Evolutionary conservation across 257 asterid species (phyloP).

Genomic region (Dorcoceras hygrometricum): DNA sequence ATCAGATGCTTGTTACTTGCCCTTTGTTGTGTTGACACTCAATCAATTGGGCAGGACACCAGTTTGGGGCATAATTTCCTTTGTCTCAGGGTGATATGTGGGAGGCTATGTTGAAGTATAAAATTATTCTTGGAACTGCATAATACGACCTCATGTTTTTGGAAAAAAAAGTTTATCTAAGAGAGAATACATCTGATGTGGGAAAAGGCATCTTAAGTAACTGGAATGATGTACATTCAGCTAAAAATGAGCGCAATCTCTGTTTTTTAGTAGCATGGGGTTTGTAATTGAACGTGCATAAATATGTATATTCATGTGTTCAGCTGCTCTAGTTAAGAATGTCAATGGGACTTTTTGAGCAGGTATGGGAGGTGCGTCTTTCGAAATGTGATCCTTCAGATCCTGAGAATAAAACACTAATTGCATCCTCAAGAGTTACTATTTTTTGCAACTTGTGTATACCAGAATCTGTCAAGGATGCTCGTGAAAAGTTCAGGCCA

Average conservation of each 20-base stretch:
- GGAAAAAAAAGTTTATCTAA: background rate
- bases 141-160: background rate
- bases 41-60: background rate
- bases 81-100: background rate
- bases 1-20: background rate
- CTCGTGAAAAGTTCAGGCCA: constrained; percentile 46
- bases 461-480: constrained; percentile 50
- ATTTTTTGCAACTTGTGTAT: constrained; percentile 64
- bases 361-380: constrained; percentile 75
- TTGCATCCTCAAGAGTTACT: constrained; percentile 75
- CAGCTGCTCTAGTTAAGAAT: background rate
- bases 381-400: constrained; percentile 46
- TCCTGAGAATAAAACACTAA: constrained; percentile 34
- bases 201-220: background rate
- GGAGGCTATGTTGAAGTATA: background rate
- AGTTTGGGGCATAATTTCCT: too few relatives aligned
- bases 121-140: background rate
- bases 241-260: background rate
- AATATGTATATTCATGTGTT: background rate
- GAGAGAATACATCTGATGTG: background rate
- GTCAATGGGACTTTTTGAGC: background rate
- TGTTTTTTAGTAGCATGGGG: background rate
- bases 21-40: background rate
- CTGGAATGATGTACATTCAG: background rate
- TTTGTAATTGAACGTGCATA: background rate